Conservation (phyloP, 208 protist species). For the Trypanosoma caninum region DNA sequence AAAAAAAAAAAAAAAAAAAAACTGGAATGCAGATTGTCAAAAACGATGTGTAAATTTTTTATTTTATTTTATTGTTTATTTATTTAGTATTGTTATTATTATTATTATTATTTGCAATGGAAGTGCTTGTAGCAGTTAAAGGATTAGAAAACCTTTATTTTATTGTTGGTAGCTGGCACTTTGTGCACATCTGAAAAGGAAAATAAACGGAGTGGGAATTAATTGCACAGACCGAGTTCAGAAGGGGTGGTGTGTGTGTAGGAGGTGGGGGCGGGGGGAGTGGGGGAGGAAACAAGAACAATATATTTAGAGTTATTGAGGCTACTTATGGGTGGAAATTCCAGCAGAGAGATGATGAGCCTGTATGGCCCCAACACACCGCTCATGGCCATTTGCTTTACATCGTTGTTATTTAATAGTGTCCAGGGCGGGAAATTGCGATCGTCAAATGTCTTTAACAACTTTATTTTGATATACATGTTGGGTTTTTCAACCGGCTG, state of each 20-base stretch:
- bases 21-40: neutral
- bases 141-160: neutral
- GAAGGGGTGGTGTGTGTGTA: too few species aligned
- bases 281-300: too few species aligned
- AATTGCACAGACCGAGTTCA: too few species aligned
- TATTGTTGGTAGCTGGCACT: neutral
- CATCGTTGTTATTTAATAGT: constrained; percentile 71
- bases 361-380: constrained; percentile 60
- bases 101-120: too few species aligned
- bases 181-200: too few species aligned
- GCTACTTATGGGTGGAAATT: constrained; percentile 48
- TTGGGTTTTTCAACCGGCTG: constrained; percentile 53
- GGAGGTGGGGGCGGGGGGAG: too few species aligned
- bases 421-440: constrained; percentile 55
- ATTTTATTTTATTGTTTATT: neutral
- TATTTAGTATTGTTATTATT: neutral
- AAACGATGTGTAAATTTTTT: neutral
- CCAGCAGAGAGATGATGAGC: constrained; percentile 44
- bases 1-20: neutral
- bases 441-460: constrained; percentile 61
- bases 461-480: constrained; percentile 39
- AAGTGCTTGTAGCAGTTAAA: neutral
- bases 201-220: too few species aligned
- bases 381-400: constrained; percentile 44
- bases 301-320: too few species aligned